These are phyloP conservation scores for Pleurotus tuber-regium DNA, from an alignment of 768 basidiomycete genomes.

Conservation along the genomic window DNA sequence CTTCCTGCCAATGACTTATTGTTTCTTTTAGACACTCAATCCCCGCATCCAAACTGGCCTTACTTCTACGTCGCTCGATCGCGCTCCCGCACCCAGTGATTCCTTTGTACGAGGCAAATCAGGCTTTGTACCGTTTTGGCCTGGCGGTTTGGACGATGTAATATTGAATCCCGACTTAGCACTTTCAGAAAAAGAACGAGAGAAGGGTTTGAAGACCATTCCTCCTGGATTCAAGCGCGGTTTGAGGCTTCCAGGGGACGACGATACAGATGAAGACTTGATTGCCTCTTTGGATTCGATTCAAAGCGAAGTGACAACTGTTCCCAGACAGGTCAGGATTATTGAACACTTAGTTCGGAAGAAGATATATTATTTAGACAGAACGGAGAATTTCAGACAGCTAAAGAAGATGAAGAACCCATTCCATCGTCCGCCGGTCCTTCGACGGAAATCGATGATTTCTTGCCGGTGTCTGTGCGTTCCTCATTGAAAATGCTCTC, in stretches of 20 bases:
- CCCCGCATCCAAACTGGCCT: constrained; percentile 62
- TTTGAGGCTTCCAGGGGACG: constrained; percentile 64
- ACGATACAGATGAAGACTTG: constrained; percentile 43
- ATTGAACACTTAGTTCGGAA: not conserved
- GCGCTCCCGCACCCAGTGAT: constrained; percentile 75
- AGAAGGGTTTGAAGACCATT: constrained; percentile 58
- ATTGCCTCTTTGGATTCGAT: constrained; percentile 25
- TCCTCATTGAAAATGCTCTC: not conserved
- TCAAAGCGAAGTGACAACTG: not conserved
- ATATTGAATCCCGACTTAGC: constrained; percentile 32
- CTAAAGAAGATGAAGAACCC: constrained; percentile 21
- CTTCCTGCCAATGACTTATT: constrained; percentile 3
- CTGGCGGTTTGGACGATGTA: constrained; percentile 84
- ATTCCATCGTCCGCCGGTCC: constrained; percentile 17
- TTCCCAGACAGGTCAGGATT: not conserved
- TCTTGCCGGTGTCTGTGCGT: constrained; percentile 62
- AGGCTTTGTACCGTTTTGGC: constrained; percentile 89
- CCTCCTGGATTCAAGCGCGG: constrained; percentile 86
- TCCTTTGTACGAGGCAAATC: constrained; percentile 94
- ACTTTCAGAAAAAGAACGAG: constrained; percentile 22
- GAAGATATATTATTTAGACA: not conserved
- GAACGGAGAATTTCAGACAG: not conserved
- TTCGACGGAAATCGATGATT: constrained; percentile 66
- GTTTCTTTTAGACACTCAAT: constrained; percentile 45
- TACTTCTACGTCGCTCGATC: constrained; percentile 81